These are phyloP conservation scores for Ustilago xerochloae DNA, from an alignment of 1,284 basidiomycete species.

Conservation along the genomic window DNA sequence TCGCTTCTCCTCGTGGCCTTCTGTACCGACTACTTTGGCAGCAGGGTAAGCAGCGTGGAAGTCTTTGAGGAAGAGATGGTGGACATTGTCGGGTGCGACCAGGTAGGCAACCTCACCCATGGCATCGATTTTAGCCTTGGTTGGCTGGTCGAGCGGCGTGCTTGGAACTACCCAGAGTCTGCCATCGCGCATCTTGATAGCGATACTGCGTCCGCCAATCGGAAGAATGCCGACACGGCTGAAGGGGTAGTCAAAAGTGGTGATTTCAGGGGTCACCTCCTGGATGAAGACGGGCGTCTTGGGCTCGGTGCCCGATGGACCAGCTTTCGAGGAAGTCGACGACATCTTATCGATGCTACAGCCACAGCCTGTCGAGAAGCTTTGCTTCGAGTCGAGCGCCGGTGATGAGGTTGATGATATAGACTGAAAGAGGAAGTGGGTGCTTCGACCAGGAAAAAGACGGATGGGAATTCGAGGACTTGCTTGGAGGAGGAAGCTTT, in stretches of 20 bases:
- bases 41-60: slow-evolving; percentile 54
- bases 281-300: slow-evolving; percentile 47
- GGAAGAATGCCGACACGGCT: slow-evolving; percentile 65
- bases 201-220: slow-evolving; percentile 73
- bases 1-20: slow-evolving; percentile 69
- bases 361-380: slow-evolving; percentile 6
- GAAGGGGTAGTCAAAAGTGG: slow-evolving; percentile 67
- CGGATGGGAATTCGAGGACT: neutral
- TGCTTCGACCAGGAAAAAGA: neutral
- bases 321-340: slow-evolving; percentile 10
- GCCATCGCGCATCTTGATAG: slow-evolving; percentile 75
- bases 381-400: neutral
- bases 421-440: neutral
- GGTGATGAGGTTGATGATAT: neutral
- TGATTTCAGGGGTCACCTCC: slow-evolving; percentile 50
- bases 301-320: slow-evolving; percentile 23
- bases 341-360: slow-evolving; percentile 37
- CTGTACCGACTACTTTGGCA: slow-evolving; percentile 69
- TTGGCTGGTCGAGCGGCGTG: slow-evolving; percentile 78
- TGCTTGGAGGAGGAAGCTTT: neutral
- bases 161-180: slow-evolving; percentile 85
- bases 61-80: slow-evolving; percentile 70
- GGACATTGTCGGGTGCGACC: slow-evolving; percentile 71
- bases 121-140: slow-evolving; percentile 77
- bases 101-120: slow-evolving; percentile 78